Conservation (phyloP, 257 asterid genomes). For the Perilla frutescens region DNA sequence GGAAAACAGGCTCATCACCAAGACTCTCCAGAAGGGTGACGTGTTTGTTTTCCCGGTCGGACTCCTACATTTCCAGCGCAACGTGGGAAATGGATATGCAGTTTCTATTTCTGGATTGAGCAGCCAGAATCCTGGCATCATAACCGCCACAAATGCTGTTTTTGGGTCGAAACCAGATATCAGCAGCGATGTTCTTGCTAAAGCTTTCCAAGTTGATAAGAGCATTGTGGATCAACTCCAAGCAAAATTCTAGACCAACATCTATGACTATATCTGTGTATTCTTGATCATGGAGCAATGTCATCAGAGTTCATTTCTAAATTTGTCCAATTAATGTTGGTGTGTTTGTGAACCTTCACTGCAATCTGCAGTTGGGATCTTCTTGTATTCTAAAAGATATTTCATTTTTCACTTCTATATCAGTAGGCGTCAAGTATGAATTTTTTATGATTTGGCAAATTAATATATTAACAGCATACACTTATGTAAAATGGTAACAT, state of each 20-base stretch:
- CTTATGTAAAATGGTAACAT: no score
- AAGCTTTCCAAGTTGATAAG: conserved; percentile 40
- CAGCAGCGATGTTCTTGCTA: conserved; percentile 31
- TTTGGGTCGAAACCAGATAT: conserved; percentile 35
- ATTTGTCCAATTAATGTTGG: no score
- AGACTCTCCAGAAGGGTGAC: conserved; percentile 6
- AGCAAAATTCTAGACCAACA: conserved; percentile 27
- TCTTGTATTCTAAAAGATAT: no score
- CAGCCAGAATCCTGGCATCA: conserved; percentile 33
- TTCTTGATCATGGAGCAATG: background rate
- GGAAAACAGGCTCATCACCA: background rate
- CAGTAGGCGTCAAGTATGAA: no score
- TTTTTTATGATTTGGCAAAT: no score
- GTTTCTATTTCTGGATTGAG: conserved; percentile 34
- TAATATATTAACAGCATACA: no score
- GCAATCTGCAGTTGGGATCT: no score
- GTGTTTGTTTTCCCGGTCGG: conserved; percentile 27
- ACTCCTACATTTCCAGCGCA: conserved; percentile 36
- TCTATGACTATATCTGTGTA: background rate
- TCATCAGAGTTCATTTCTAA: no score
- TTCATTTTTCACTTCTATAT: no score
- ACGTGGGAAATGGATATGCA: conserved; percentile 33
- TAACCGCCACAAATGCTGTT: conserved; percentile 26
- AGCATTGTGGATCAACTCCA: conserved; percentile 32
- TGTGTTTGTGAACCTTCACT: no score